A percentile compares a stretch with the other conserved stretches of the same genome.
Evolutionary conservation across 768 basidiomycete species (phyloP).

Genomic region (Auricularia sp.): DNA sequence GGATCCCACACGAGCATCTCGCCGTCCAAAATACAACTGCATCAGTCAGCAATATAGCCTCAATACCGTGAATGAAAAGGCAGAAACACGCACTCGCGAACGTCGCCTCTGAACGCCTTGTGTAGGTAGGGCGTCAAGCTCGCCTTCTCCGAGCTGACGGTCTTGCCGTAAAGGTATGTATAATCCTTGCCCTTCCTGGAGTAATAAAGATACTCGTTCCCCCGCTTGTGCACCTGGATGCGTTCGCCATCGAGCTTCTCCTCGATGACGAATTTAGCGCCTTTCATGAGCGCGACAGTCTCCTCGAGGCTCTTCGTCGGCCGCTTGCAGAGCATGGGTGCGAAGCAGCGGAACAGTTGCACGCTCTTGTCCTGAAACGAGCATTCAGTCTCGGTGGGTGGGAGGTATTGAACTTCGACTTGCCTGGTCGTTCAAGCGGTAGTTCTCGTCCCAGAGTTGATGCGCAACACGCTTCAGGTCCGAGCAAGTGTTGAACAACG

Average conservation of each 20-base stretch:
- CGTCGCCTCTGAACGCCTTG: slow-evolving; percentile 57
- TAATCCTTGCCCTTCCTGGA: slow-evolving; percentile 90
- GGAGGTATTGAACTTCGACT: background rate
- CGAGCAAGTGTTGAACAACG: slow-evolving; percentile 92
- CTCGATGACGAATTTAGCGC: slow-evolving; percentile 76
- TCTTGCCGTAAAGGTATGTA: slow-evolving; percentile 83
- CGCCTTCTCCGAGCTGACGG: slow-evolving; percentile 51
- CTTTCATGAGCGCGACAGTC: slow-evolving; percentile 75
- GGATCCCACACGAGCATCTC: slow-evolving; percentile 99
- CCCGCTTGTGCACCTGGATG: slow-evolving; percentile 89
- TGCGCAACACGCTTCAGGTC: slow-evolving; percentile 90
- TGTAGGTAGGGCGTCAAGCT: slow-evolving; percentile 85
- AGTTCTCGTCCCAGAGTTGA: slow-evolving; percentile 70
- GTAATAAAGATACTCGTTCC: slow-evolving; percentile 85
- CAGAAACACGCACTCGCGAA: slow-evolving; percentile 59
- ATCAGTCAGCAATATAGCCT: background rate
- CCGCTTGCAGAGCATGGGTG: slow-evolving; percentile 92
- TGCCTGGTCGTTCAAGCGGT: slow-evolving; percentile 46
- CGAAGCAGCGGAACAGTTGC: slow-evolving; percentile 75
- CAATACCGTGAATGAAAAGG: background rate
- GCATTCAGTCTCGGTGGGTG: background rate
- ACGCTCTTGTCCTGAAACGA: slow-evolving; percentile 64
- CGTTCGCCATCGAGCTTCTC: slow-evolving; percentile 97
- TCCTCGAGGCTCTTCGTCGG: slow-evolving; percentile 73
- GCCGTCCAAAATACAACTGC: slow-evolving; percentile 86